Evolutionary conservation across 1,139 yeast species (phyloP), one percentile per base, ranked within the genome.

Genomic region (Nakaseomyces uthaithaninus): DNA sequence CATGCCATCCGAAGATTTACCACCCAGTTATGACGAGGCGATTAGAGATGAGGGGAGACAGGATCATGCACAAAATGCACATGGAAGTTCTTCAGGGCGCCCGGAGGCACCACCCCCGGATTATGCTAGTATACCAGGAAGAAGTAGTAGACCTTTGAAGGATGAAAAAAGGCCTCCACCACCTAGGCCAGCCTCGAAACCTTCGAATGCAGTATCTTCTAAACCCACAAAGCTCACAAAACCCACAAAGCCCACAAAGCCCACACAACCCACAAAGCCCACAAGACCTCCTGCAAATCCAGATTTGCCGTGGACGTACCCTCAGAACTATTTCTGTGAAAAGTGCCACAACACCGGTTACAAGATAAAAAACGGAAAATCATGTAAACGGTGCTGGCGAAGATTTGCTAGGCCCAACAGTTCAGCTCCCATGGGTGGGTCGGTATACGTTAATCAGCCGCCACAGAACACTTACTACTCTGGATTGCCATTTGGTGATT

Each of bases 301-400:
- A 31, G 52, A 54, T 12, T 64, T 81, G 3, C 94, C 94, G 0
- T 83, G 85, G 71, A 61, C 61, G 39, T 85, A 82, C 53, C 94
- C 94, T 1, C 60, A 52, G 2, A 68, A 75, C 2, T 80, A 67
- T 55, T 64, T 67, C 47, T 86, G 95, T 55, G 63, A 66, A 6
- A 80, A 80, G 53, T 86, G 95, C 63, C 65, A 71, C 43, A 86
- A 86, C 55, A 81, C 93, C 0, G 95, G 94, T 0, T 65, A 66
- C 51, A 82, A 82, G 60, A 42, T 62, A 18, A 79, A 75, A 53
- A 79, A 77, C 51, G 86, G 87, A 2, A 66, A 66, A 36, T 64
- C 77, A 3, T 86, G 95, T 57, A 73, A 75, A 54, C 72, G 71
- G 43, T 86, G 95, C 60, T 85, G 86, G 78, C 74, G 69, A 23